Evolutionary conservation across 2,329 filamentous ascomycete species (phyloP), one percentile per base, ranked within the genome.

Genomic region (Exophiala xenobiotica): DNA sequence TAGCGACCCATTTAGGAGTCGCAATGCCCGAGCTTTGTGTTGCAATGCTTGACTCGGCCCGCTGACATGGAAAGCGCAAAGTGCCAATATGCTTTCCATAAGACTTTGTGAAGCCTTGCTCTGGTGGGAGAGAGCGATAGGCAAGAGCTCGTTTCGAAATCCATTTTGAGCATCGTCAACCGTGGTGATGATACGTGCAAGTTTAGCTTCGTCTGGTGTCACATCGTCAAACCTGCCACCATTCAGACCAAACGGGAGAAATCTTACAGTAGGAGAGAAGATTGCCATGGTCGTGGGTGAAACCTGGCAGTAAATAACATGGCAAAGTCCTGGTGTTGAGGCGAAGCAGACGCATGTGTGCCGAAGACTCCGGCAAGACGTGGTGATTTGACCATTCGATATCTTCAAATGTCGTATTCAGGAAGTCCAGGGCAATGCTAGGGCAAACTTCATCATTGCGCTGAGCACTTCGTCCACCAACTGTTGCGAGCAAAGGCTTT

Each of bases 131-230:
- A 46, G 19, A 11, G 44, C 44, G 18, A 46, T 46, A n/a, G 44
- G 44, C 6, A 46, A 9, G 4, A 46, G 14, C n/a, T 37, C 44
- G 19, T 46, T 23, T n/a, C 44, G 44, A 27, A 46, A 46, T 19
- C 44, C 44, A 26, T 46, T 46, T 12, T 24, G 20, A n/a, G 44
- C 44, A 46, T 46, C 33, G 26, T 45, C 42, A 8, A 46, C 14
- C 9, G 44, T 46, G 44, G 44, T 37, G 8, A 46, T 46, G 11
- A 46, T 35, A 14, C 29, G 18, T n/a, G 44, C 44, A 16, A 46
- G 22, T 16, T n/a, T 38, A 6, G 16, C 19, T 18, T 46, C 44
- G 20, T 37, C 44, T 46, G 41, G 18, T 29, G 22, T 8, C 20
- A 18, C 19, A 39, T 12, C n/a, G 2, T 18, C 16, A 18, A 39